Conservation (phyloP, 2,329 filamentous ascomycete genomes). For the Didymellaceae sp. region DNA sequence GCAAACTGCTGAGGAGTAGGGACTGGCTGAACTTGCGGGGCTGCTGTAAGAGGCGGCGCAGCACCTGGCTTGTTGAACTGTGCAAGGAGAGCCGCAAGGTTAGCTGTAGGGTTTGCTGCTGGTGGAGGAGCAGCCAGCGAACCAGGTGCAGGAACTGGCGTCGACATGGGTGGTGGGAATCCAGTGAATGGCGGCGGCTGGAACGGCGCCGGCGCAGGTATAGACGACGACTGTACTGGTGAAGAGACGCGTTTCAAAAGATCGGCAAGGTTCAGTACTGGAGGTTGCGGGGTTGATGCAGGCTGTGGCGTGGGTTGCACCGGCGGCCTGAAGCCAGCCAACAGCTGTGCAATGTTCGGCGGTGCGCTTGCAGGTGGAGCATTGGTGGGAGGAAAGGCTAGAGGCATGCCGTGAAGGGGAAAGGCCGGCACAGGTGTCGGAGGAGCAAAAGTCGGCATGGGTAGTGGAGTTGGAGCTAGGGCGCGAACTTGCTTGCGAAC, state of each 20-base stretch:
- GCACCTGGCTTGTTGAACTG: slow-evolving; percentile 39
- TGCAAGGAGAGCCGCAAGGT: slow-evolving; percentile 42
- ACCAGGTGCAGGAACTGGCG: slow-evolving; percentile 29
- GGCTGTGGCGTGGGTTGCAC: slow-evolving; percentile 29
- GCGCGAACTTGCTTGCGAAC: slow-evolving; percentile 85
- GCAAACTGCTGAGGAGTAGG: slow-evolving; percentile 28
- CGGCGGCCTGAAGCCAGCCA: slow-evolving; percentile 34
- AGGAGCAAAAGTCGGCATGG: slow-evolving; percentile 44
- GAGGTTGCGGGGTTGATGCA: slow-evolving; percentile 26
- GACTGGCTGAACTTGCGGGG: slow-evolving; percentile 25
- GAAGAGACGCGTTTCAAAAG: slow-evolving; percentile 39
- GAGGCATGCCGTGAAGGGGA: slow-evolving; percentile 32
- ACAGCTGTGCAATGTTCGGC: slow-evolving; percentile 40
- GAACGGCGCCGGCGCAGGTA: slow-evolving; percentile 34
- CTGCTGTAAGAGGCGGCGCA: slow-evolving; percentile 22
- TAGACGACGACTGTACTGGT: slow-evolving; percentile 32
- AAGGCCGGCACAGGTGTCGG: slow-evolving; percentile 39
- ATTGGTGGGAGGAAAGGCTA: slow-evolving; percentile 23
- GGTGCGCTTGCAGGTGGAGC: slow-evolving; percentile 29
- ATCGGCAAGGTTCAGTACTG: slow-evolving; percentile 38
- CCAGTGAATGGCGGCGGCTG: slow-evolving; percentile 38
- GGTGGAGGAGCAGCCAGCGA: slow-evolving; percentile 34
- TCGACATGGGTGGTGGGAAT: slow-evolving; percentile 29
- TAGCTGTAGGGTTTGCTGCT: slow-evolving; percentile 34
- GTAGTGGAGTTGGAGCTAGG: slow-evolving; percentile 68